Percentiles rank a stretch among this genome's conserved stretches.
phyloP scores from a whole-genome alignment of 352 stramenopile genomes.

The Globisporangium radiosum region DNA sequence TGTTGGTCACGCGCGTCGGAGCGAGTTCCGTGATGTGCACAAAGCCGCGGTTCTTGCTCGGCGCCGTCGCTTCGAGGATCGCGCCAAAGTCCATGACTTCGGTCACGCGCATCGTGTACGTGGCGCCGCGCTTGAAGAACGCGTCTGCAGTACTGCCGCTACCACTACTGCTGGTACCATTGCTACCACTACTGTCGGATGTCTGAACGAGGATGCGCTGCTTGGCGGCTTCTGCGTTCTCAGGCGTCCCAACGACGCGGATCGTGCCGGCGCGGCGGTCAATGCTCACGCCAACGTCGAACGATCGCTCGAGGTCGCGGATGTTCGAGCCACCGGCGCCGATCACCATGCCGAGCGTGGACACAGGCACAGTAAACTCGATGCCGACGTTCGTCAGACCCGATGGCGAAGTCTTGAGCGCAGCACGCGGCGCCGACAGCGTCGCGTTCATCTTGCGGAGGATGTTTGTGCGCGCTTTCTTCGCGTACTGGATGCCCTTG shows the following conservation, averaged over 20 bases:
- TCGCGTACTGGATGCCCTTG: slow-evolving; percentile 82
- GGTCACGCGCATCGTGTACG: slow-evolving; percentile 90
- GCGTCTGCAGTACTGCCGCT: slow-evolving; percentile 9
- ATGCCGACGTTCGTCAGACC: slow-evolving; percentile 36
- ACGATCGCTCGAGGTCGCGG: slow-evolving; percentile 58
- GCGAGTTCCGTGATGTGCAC: slow-evolving; percentile 94
- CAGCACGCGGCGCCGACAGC: slow-evolving; percentile 46
- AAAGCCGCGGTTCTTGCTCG: slow-evolving; percentile 84
- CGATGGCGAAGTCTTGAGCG: slow-evolving; percentile 45
- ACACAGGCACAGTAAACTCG: slow-evolving; percentile 54
- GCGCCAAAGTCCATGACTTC: slow-evolving; percentile 95
- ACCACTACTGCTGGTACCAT: slow-evolving; percentile 7
- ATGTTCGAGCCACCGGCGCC: slow-evolving; percentile 72
- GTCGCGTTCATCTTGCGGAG: slow-evolving; percentile 80
- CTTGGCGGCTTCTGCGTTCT: slow-evolving; percentile 73
- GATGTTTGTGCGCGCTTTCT: slow-evolving; percentile 71
- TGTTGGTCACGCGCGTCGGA: slow-evolving; percentile 53
- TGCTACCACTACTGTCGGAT: slow-evolving; percentile 11
- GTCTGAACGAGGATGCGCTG: slow-evolving; percentile 54
- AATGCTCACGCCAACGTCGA: slow-evolving; percentile 59
- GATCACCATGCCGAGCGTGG: slow-evolving; percentile 60
- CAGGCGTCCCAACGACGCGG: slow-evolving; percentile 80
- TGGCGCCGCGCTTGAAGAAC: slow-evolving; percentile 85
- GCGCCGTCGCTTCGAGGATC: slow-evolving; percentile 73
- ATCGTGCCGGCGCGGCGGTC: slow-evolving; percentile 83